Evolutionary conservation across 2,329 filamentous ascomycete genomes (phyloP), one percentile per base, ranked within the genome.

Genomic region (Verticillium zaregamsianum): DNA sequence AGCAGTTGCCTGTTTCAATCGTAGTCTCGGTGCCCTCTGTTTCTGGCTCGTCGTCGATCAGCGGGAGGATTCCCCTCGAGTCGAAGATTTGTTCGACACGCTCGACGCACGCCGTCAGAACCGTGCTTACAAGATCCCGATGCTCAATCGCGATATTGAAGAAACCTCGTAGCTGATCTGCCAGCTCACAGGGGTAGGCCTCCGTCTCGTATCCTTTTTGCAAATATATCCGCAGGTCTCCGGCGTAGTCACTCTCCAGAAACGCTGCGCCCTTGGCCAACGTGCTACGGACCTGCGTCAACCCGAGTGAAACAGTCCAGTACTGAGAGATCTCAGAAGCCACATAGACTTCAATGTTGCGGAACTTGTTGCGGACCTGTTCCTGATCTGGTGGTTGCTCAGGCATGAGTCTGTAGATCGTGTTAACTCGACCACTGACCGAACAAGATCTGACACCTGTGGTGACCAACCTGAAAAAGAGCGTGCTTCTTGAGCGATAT

Each of bases 151-250:
- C 5, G 5, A 63, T 40, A 8, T 39, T 59, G 59, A 63, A 61
- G 52, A 61, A 63, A 14, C 23, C 25, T 8, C 56, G 45, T 9
- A 63, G 55, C 39, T 61, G 59, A 28, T 63, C 62, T 7, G 49
- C 55, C n/a, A 63, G 59, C 35, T 63, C 59, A 25, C 32, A 57
- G 25, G 62, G 62, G 45, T 59, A 52, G 7, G 25, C 14, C 23
- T 63, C 59, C n/a, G 52, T 35, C 35, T 61, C 59, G 33, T 61
- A 57, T 3, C 45, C 59, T 15, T 23, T n/a, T 15, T 33, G 49
- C 23, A 63, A 23, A 37, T 63, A 63, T 4, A 63, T 55, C 5
- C 59, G 62, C n/a, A 63, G 49, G 20, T 56, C 59, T 1, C 59
- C 59, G n/a, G 56, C 33, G n/a, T 56, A 59, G 49, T 63, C 59